Base-by-base conservation (phyloP, 2,329 filamentous ascomycete species). In the Colletotrichum zoysiae region DNA sequence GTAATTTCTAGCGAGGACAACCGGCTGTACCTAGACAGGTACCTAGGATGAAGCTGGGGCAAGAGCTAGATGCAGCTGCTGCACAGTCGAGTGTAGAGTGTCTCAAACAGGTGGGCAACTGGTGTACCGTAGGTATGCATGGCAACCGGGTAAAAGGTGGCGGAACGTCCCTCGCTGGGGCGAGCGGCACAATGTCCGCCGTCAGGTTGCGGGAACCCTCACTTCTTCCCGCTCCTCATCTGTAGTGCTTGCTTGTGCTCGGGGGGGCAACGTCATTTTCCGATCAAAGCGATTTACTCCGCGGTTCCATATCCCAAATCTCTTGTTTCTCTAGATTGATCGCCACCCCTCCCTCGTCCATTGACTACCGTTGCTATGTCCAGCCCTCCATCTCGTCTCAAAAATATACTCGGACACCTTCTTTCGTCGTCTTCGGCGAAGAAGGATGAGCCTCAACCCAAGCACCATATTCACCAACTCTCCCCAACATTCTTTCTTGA, bases 401-500 rank as follows among this genome's bases (percentile, higher is more conserved):
- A 84, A 69, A 88, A 84, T 73, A 85, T 93, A 74, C 81, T 87
- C 46, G 84, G 83, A 69, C 89, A 89, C 76, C 82, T 88, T 48
- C 76, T 81, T 38, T 80, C 81, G 60, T 80, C 82, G 18, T 59
- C 76, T 56, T 74, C 68, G 8, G 26, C 62, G n/a, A 50, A 60
- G 60, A 50, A 46, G 33, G 63, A 66, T 76, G 83, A 75, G 79
- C 84, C 77, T 79, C 81, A 76, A 68, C 82, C 85, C 73, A 85
- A 84, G 74, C 81, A 85, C 78, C 90, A 94, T 81, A 88, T 93
- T 77, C 93, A 95, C 81, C 90, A 92, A 20, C 89, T 98, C 40
- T 95, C 94, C 1, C 95, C 95, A 0, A 97, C 95, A 3, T 91
- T 90, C 81, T 98, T 97, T 80, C 86, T 97, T 30, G 92, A 93